Evolutionary conservation across 768 basidiomycete genomes (phyloP).

Genomic region (Lactarius trivialis): DNA sequence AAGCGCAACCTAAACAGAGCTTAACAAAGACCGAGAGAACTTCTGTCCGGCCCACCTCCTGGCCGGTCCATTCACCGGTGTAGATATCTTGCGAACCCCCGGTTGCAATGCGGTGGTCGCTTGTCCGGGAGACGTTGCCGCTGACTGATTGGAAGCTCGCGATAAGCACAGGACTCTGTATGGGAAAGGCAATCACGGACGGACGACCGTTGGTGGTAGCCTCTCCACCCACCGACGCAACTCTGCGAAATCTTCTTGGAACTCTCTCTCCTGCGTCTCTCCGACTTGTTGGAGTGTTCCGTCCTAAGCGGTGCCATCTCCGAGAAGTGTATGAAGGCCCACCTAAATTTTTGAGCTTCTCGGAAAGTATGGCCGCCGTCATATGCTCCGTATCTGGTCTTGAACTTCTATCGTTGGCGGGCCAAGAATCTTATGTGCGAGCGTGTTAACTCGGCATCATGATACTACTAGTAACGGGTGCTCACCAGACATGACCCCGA

Average conservation of each 20-base stretch:
- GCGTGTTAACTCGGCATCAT: too few relatives aligned
- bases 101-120: conserved; percentile 6
- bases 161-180: not conserved
- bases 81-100: conserved; percentile 21
- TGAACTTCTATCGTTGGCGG: too few relatives aligned
- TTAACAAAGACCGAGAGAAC: not conserved
- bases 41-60: not conserved
- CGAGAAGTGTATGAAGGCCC: too few relatives aligned
- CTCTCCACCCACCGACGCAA: conserved; percentile 12
- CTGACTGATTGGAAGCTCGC: conserved; percentile 6
- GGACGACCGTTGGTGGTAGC: conserved; percentile 19
- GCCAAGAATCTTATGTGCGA: too few relatives aligned
- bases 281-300: not conserved
- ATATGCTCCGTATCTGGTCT: too few relatives aligned
- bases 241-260: conserved; percentile 18
- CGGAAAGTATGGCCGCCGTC: too few relatives aligned
- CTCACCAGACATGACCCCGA: too few relatives aligned
- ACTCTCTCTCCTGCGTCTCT: conserved; percentile 14
- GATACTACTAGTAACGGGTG: too few relatives aligned
- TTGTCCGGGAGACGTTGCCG: conserved; percentile 11
- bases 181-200: conserved; percentile 1
- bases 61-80: conserved; percentile 18
- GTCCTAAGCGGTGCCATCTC: too few relatives aligned
- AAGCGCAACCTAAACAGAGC: conserved; percentile 2
- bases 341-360: too few relatives aligned